Percentiles rank a stretch among this genome's conserved stretches.
These are phyloP conservation scores for Yamagishiella unicocca DNA, from an alignment of 139 green algal genomes.

Conservation along the genomic window DNA sequence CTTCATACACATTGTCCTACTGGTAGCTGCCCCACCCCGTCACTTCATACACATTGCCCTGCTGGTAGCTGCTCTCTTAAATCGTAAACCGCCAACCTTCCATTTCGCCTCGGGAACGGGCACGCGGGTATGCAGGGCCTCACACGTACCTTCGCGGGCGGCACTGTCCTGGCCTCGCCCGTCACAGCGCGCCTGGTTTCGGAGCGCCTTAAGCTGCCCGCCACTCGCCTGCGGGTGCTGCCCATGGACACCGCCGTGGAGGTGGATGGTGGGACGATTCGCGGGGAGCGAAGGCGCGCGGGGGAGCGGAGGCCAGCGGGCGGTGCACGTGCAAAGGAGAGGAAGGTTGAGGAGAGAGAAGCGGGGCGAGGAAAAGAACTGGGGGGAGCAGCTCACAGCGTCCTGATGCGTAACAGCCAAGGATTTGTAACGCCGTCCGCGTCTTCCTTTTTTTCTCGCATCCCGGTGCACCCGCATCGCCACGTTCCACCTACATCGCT, in stretches of 20 bases:
- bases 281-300: too few relatives aligned
- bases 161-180: slow-evolving; percentile 78
- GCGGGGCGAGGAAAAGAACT: too few relatives aligned
- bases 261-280: slow-evolving; percentile 65
- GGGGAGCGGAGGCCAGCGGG: not conserved
- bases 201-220: slow-evolving; percentile 69
- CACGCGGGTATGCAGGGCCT: too few relatives aligned
- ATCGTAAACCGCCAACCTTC: not conserved
- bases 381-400: too few relatives aligned
- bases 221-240: slow-evolving; percentile 39
- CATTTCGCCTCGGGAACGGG: too few relatives aligned
- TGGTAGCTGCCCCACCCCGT: not conserved
- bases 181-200: slow-evolving; percentile 78
- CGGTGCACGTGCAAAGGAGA: not conserved
- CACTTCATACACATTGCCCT: not conserved
- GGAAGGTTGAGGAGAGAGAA: too few relatives aligned
- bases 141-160: slow-evolving; percentile 64
- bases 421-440: too few relatives aligned
- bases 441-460: too few relatives aligned
- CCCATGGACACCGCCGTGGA: slow-evolving; percentile 56
- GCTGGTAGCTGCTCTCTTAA: not conserved
- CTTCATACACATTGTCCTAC: too few relatives aligned
- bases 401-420: too few relatives aligned
- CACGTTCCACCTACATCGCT: too few relatives aligned
- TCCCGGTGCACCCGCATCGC: too few relatives aligned